These are phyloP conservation scores for Aspergillus carlsbadensis DNA, from an alignment of 495 filamentous ascomycete genomes.

Conservation along the genomic window DNA sequence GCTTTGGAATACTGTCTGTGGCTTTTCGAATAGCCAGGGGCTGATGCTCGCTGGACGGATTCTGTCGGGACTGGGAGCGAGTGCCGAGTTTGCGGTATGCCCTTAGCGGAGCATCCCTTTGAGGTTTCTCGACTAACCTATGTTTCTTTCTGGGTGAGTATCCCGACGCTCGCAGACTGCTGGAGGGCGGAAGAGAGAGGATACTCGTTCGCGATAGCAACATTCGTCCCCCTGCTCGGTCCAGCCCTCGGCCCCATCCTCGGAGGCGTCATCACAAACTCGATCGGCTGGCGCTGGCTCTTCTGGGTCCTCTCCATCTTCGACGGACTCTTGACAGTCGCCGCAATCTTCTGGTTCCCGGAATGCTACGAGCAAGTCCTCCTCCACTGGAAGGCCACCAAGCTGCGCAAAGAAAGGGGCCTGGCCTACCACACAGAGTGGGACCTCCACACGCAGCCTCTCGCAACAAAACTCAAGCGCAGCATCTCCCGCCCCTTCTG, in stretches of 20 bases:
- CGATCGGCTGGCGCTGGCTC: constrained; percentile 57
- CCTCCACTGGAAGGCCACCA: constrained; percentile 49
- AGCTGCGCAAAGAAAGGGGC: constrained; percentile 37
- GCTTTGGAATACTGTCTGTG: constrained; percentile 54
- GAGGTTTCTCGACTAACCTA: neutral
- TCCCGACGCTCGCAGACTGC: constrained; percentile 14
- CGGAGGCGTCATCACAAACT: constrained; percentile 52
- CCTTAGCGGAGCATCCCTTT: neutral
- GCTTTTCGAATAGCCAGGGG: constrained; percentile 42
- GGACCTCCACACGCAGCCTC: too few species aligned
- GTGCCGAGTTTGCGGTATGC: constrained; percentile 35
- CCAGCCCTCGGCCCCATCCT: constrained; percentile 49
- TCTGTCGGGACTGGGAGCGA: constrained; percentile 47
- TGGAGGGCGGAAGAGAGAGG: constrained; percentile 51
- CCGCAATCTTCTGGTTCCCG: constrained; percentile 52
- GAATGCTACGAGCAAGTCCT: constrained; percentile 59
- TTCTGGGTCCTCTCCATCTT: constrained; percentile 52
- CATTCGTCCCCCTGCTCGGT: constrained; percentile 50
- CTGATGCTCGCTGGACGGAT: constrained; percentile 53
- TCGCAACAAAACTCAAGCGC: too few species aligned
- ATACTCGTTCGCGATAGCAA: constrained; percentile 52
- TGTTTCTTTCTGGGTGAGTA: constrained; percentile 4
- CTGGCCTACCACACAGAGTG: constrained; percentile 24
- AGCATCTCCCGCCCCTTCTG: constrained; percentile 15
- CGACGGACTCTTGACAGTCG: constrained; percentile 45